Conservation (phyloP, 108 stramenopile species). For the Cylindrotheca closterium region DNA sequence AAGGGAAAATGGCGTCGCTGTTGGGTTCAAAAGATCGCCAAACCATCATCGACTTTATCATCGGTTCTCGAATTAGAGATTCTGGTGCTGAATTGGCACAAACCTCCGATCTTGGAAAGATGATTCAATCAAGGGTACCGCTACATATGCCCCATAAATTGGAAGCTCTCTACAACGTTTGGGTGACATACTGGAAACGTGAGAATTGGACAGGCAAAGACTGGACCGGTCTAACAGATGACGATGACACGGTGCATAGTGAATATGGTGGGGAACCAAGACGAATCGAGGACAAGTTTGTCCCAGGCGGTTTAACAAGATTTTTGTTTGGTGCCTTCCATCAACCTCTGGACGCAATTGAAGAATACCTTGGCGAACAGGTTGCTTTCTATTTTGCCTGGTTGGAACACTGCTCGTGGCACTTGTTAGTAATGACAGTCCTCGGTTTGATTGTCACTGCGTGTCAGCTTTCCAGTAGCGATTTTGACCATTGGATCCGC, state of each 20-base stretch:
- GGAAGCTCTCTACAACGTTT: slow-evolving; percentile 62
- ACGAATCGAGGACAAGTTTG: slow-evolving; percentile 7
- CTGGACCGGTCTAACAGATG: not conserved
- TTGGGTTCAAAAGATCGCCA: slow-evolving; percentile 84
- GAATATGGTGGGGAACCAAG: not conserved
- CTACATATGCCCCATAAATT: slow-evolving; percentile 85
- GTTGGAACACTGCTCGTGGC: slow-evolving; percentile 89
- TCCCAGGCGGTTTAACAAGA: slow-evolving; percentile 63
- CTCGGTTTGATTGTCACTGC: slow-evolving; percentile 76
- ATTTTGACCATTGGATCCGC: slow-evolving; percentile 76
- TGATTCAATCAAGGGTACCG: slow-evolving; percentile 77
- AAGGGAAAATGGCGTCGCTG: slow-evolving; percentile 51
- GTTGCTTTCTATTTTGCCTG: slow-evolving; percentile 99
- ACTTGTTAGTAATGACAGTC: slow-evolving; percentile 70
- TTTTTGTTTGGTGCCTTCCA: slow-evolving; percentile 77
- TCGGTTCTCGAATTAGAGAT: slow-evolving; percentile 84
- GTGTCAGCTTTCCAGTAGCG: slow-evolving; percentile 49
- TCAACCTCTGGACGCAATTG: slow-evolving; percentile 92
- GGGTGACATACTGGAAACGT: slow-evolving; percentile 76
- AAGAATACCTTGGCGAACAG: slow-evolving; percentile 96
- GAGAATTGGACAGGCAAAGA: slow-evolving; percentile 53
- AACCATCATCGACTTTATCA: slow-evolving; percentile 89
- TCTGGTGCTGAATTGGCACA: slow-evolving; percentile 88
- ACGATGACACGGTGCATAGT: not conserved
- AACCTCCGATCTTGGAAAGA: slow-evolving; percentile 72